Percentiles rank a stretch among this genome's conserved stretches.
Conservation (phyloP, 805 yeast species). For the Ogataea chonburiensis region DNA sequence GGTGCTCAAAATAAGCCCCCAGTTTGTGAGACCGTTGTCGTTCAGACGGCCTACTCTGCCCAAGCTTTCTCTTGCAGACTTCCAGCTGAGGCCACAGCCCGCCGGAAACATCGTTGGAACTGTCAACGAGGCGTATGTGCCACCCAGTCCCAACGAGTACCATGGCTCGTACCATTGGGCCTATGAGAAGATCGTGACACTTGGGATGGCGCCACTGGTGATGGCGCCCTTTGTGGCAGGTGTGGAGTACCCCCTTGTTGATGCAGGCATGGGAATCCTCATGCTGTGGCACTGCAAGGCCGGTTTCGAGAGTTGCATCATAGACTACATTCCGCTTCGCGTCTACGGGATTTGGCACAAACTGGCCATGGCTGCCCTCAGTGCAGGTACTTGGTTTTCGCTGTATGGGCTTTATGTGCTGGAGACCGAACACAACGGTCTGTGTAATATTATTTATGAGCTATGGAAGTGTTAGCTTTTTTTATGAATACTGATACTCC, state of each 20-base stretch:
- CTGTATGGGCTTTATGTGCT: constrained; percentile 79
- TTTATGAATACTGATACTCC: constrained; percentile 6
- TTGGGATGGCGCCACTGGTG: constrained; percentile 73
- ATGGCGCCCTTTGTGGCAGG: constrained; percentile 78
- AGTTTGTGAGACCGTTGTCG: constrained; percentile 15
- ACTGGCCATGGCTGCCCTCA: constrained; percentile 64
- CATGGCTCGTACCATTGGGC: constrained; percentile 95
- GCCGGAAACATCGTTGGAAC: constrained; percentile 92
- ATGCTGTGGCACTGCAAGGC: constrained; percentile 76
- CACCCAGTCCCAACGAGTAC: constrained; percentile 58
- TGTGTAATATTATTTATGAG: constrained; percentile 59
- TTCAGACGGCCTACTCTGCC: constrained; percentile 22
- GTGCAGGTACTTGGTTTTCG: constrained; percentile 67
- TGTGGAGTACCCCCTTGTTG: constrained; percentile 64
- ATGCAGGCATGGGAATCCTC: constrained; percentile 64
- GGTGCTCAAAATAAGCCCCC: constrained; percentile 9
- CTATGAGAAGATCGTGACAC: constrained; percentile 72
- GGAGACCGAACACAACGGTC: constrained; percentile 78
- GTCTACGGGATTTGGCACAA: constrained; percentile 77
- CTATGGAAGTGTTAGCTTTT: constrained; percentile 59
- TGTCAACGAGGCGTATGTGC: constrained; percentile 80
- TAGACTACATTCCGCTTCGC: constrained; percentile 87
- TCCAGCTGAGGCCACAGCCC: constrained; percentile 71
- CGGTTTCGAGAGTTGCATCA: constrained; percentile 89
- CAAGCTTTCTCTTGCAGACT: constrained; percentile 16